A percentile compares a stretch with the other conserved stretches of the same genome.
These are phyloP conservation scores for Stygiomarasmius scandens DNA, from an alignment of 1,284 basidiomycete species.

Conservation along the genomic window DNA sequence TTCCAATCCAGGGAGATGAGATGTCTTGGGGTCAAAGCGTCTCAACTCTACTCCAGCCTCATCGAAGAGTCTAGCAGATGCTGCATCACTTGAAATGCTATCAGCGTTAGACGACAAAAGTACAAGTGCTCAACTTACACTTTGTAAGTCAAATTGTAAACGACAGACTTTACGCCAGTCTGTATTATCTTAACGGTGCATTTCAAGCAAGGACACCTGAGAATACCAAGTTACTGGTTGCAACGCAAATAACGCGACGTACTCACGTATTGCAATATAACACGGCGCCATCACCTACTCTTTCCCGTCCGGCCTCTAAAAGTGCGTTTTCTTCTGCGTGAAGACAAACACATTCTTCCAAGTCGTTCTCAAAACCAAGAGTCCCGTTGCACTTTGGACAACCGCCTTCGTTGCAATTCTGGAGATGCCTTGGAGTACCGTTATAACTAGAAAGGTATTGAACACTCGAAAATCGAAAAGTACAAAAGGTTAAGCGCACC, in stretches of 20 bases:
- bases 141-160: conserved; percentile 95
- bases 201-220: conserved; percentile 93
- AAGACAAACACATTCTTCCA: conserved; percentile 89
- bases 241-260: background rate
- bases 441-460: conserved; percentile 73
- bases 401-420: conserved; percentile 89
- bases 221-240: background rate
- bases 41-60: conserved; percentile 81
- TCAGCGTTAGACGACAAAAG: background rate
- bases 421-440: conserved; percentile 89
- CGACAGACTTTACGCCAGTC: conserved; percentile 89
- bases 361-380: conserved; percentile 50
- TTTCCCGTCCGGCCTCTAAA: conserved; percentile 87
- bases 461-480: background rate
- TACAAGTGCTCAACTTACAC: conserved; percentile 65
- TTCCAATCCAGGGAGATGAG: conserved; percentile 11
- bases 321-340: conserved; percentile 99
- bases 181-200: conserved; percentile 99
- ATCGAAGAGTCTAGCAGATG: conserved; percentile 74
- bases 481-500: conserved; percentile 45
- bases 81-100: conserved; percentile 66
- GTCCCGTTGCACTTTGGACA: conserved; percentile 80
- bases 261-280: conserved; percentile 88
- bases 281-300: conserved; percentile 81
- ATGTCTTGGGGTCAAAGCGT: conserved; percentile 51